Evolutionary conservation across 768 basidiomycete species (phyloP).

Genomic region (Rhodotorula kratochvilovae): DNA sequence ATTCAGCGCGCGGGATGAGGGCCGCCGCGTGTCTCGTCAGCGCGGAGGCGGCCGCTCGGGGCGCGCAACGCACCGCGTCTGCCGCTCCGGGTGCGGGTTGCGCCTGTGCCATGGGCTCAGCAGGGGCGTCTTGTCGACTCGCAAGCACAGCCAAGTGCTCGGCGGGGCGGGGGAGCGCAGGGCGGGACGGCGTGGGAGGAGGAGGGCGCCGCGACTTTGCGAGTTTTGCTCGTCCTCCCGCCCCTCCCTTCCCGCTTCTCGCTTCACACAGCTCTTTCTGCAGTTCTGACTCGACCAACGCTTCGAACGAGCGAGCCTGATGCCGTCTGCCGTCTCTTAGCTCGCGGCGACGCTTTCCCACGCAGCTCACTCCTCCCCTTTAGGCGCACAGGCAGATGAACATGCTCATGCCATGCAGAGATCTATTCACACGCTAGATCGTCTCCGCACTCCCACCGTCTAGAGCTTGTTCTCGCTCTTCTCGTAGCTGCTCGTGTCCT

Average conservation of each 20-base stretch:
- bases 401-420: too few relatives aligned
- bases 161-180: not conserved
- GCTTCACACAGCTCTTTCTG: too few relatives aligned
- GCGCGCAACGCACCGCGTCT: slow-evolving; percentile 3
- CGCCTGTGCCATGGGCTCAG: not conserved
- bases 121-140: too few relatives aligned
- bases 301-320: too few relatives aligned
- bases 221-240: not conserved
- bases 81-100: not conserved
- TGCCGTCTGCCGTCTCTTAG: too few relatives aligned
- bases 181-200: not conserved
- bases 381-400: too few relatives aligned
- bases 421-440: not conserved
- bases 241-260: too few relatives aligned
- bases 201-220: too few relatives aligned
- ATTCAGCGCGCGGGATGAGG: not conserved
- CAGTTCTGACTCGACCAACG: too few relatives aligned
- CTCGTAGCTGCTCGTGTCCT: slow-evolving; percentile 6
- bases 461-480: slow-evolving; percentile 1
- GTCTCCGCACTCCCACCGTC: not conserved
- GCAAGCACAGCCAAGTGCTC: slow-evolving; percentile 20
- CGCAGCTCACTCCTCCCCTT: too few relatives aligned
- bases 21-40: not conserved
- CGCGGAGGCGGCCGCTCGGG: not conserved
- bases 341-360: too few relatives aligned